Evolutionary conservation across 345 rosid species (phyloP).

Genomic region (Corchorus olitorius): DNA sequence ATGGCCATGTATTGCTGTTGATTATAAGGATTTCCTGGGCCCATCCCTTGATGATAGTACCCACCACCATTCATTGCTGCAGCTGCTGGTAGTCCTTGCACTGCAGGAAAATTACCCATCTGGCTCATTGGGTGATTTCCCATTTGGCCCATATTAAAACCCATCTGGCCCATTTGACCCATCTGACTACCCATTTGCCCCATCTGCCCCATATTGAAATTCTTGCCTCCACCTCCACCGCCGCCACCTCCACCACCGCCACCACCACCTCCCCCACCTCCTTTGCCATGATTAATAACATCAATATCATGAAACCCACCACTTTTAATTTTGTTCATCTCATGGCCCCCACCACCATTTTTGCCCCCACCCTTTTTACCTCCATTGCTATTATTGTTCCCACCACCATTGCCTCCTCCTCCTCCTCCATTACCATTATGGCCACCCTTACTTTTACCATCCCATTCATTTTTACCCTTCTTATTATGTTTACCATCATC

Average conservation of each 20-base stretch:
- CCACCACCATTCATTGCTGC: constrained; percentile 51
- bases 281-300: constrained; percentile 38
- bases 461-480: constrained; percentile 32
- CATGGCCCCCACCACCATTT: constrained; percentile 47
- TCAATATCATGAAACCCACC: constrained; percentile 51
- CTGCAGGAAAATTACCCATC: constrained; percentile 55
- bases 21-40: constrained; percentile 52
- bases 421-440: constrained; percentile 33
- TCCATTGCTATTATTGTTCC: constrained; percentile 47
- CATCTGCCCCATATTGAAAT: constrained; percentile 23
- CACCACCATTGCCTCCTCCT: constrained; percentile 37
- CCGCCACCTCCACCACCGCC: constrained; percentile 30
- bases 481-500: constrained; percentile 26
- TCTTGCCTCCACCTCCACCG: constrained; percentile 31
- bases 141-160: constrained; percentile 32
- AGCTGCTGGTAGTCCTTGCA: constrained; percentile 68
- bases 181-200: constrained; percentile 34
- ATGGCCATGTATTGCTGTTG: constrained; percentile 69
- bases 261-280: constrained; percentile 35
- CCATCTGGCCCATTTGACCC: constrained; percentile 37
- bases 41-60: constrained; percentile 48
- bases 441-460: constrained; percentile 26
- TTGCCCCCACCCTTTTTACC: constrained; percentile 59
- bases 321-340: constrained; percentile 37
- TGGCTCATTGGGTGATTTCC: constrained; percentile 39